Conservation (phyloP, 2,329 filamentous ascomycete genomes). For the Ceratocystis papillata region DNA sequence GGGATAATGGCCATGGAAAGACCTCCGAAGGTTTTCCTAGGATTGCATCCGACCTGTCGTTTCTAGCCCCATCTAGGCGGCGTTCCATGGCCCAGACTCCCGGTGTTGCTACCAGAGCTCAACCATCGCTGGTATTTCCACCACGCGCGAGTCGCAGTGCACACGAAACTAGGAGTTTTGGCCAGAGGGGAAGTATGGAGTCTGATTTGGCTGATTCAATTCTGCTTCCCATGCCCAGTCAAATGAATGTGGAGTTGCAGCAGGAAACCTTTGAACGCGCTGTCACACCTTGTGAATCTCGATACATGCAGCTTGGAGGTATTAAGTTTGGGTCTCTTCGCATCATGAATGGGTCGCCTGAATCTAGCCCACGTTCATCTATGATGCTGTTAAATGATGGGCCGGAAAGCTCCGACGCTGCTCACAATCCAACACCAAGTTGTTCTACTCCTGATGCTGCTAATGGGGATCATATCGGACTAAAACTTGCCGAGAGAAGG, state of each 20-base stretch:
- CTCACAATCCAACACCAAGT: background rate
- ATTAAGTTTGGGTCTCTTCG: constrained; percentile 53
- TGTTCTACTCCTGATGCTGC: background rate
- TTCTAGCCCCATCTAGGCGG: constrained; percentile 40
- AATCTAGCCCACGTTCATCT: constrained; percentile 33
- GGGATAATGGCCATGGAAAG: constrained; percentile 24
- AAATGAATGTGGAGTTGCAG: constrained; percentile 26
- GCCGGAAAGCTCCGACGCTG: background rate
- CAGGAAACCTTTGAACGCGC: constrained; percentile 28
- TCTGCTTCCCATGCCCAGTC: constrained; percentile 6
- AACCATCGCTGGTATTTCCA: constrained; percentile 21
- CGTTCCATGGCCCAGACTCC: constrained; percentile 41
- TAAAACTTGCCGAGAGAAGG: background rate
- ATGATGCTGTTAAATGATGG: constrained; percentile 26
- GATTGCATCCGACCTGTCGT: constrained; percentile 39
- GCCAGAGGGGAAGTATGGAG: background rate
- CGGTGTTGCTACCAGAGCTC: constrained; percentile 39
- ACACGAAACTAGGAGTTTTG: constrained; percentile 8
- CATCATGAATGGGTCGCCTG: constrained; percentile 50
- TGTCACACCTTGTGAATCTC: constrained; percentile 39
- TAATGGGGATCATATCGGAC: background rate
- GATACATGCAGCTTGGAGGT: constrained; percentile 50
- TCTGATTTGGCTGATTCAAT: background rate
- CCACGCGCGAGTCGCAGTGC: constrained; percentile 9
- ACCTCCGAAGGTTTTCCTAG: constrained; percentile 30